Evolutionary conservation across 148 eudicot species (phyloP).

Genomic region (Selenicereus undatus): DNA sequence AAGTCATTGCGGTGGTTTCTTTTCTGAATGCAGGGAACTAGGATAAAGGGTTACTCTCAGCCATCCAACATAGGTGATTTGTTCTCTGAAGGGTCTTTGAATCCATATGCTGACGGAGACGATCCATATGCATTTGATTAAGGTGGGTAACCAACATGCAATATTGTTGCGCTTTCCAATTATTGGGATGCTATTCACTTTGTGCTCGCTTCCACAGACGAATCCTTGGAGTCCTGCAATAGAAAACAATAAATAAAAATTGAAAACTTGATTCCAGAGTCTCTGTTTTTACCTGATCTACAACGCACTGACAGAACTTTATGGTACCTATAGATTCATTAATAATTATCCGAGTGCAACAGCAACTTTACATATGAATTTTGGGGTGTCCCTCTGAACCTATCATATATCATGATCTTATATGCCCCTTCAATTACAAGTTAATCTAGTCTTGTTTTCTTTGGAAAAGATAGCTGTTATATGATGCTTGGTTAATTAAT

Average conservation of each 20-base stretch:
- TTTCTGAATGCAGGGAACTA: constrained; percentile 46
- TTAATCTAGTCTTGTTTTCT: constrained; percentile 4
- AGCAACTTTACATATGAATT: not conserved
- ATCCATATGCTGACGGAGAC: constrained; percentile 91
- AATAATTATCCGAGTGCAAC: not conserved
- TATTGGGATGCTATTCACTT: not conserved
- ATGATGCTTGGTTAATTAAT: not conserved
- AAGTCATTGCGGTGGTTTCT: not conserved
- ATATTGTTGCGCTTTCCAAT: not conserved
- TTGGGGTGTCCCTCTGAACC: not conserved
- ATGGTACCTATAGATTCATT: not conserved
- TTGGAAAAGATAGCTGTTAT: not conserved
- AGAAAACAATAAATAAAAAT: not conserved
- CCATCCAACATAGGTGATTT: constrained; percentile 84
- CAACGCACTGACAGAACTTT: not conserved
- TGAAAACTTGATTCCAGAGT: not conserved
- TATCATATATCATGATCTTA: not conserved
- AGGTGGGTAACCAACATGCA: constrained; percentile 37
- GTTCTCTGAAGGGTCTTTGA: constrained; percentile 91
- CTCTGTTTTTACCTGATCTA: not conserved
- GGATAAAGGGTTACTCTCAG: constrained; percentile 37
- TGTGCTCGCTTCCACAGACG: not conserved
- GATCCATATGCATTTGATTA: constrained; percentile 97
- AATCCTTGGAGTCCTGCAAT: not conserved
- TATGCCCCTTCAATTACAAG: not conserved